Evolutionary conservation across 1,284 basidiomycete genomes (phyloP), one percentile per base, ranked within the genome.

Genomic region (Marasmius sp.): DNA sequence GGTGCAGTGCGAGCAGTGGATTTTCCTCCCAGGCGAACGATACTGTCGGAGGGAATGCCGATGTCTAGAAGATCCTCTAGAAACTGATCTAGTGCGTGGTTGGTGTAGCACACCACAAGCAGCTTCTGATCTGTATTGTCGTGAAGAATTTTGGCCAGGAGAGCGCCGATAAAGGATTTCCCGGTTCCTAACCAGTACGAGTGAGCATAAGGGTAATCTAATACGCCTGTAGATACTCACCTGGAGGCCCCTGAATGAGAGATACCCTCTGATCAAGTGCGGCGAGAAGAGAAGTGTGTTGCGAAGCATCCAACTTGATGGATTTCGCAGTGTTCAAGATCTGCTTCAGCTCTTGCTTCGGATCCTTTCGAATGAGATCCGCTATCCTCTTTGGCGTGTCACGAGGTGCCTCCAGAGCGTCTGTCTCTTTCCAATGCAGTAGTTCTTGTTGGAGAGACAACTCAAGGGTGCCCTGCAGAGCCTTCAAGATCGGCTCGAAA

Each of bases 31-130:
- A 89, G 71, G 0, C 86, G 79, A 36, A 83, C 79, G 59, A 88
- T 80, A 41, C 65, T 72, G 0, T 57, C 8, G 1, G 63, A 47
- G 0, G 86, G 82, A 10, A 89, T 86, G 1, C 84, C 85, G 22
- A 85, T 84, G 49, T 82, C 77, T 6, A 89, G 65, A 0, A 89
- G 75, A 60, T 85, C 82, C 60, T 84, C 82, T 1, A 88, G 74
- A 58, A 89, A 85, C 61, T 87, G 83, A 63, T 89, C 86, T 0
- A 88, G 77, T 0, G 87, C 86, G 63, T 89, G 87, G 61, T 89
- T 89, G 0, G 87, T 89, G 62, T 82, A 89, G 66, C 86, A 88
- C 20, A 86, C 83, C 4, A 89, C 85, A 8, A 88, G 78, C 16
- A 89, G 85, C 3, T 67, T 82, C 59, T 79, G 72, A 0, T 66